phyloP scores from a whole-genome alignment of 768 basidiomycete species.

The Cystoderma amianthinum region DNA sequence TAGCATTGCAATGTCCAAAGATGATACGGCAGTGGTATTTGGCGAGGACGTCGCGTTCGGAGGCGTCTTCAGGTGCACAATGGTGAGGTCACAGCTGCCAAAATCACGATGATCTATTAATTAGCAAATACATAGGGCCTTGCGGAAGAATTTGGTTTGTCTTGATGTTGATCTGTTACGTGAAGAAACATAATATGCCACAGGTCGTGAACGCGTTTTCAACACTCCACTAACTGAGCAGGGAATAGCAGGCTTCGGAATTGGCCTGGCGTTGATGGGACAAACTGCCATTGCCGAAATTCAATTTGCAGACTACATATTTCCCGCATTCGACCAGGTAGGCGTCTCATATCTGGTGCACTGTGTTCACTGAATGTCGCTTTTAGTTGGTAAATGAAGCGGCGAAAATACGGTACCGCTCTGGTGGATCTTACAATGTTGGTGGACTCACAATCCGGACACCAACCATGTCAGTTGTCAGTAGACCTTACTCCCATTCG shows the following conservation, averaged over 20 bases:
- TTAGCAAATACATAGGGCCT: conserved; percentile 53
- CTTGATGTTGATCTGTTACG: too few species aligned
- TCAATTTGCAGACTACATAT: conserved; percentile 88
- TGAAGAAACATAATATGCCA: too few species aligned
- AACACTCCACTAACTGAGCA: conserved; percentile 92
- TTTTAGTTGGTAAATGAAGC: conserved; percentile 87
- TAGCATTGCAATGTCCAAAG: conserved; percentile 78
- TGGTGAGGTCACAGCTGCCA: conserved; percentile 45
- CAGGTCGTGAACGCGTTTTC: conserved; percentile 88
- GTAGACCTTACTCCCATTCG: conserved; percentile 17
- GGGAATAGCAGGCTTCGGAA: conserved; percentile 92
- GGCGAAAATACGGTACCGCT: conserved; percentile 87
- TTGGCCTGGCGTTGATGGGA: conserved; percentile 88
- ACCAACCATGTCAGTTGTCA: conserved; percentile 84
- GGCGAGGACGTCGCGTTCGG: conserved; percentile 92
- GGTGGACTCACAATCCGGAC: conserved; percentile 78
- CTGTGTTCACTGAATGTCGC: not conserved
- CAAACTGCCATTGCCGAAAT: conserved; percentile 95
- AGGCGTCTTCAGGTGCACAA: conserved; percentile 90
- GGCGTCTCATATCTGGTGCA: conserved; percentile 3
- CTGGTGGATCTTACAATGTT: conserved; percentile 78
- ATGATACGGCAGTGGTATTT: conserved; percentile 84
- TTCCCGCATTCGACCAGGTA: conserved; percentile 89
- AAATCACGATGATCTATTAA: conserved; percentile 1
- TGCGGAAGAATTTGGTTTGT: conserved; percentile 84